phyloP scores from a whole-genome alignment of 805 yeast genomes.

The Alloascoidea africana region DNA sequence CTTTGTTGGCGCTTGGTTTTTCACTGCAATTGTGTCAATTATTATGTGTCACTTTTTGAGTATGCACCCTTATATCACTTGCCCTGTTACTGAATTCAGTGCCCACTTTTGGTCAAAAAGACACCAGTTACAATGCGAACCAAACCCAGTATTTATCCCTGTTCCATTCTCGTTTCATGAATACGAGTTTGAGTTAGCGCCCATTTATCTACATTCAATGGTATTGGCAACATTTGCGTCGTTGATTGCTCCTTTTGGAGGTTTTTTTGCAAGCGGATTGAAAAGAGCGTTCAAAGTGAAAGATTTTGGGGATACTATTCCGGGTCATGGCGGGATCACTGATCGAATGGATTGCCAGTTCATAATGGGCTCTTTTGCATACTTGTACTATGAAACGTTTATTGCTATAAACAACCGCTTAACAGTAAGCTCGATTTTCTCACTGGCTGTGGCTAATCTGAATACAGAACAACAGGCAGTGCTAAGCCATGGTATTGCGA shows the following conservation, averaged over 20 bases:
- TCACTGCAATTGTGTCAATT: conserved; percentile 67
- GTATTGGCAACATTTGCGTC: conserved; percentile 90
- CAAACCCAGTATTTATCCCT: conserved; percentile 80
- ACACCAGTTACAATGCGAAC: conserved; percentile 45
- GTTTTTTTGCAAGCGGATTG: conserved; percentile 92
- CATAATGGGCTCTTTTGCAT: conserved; percentile 91
- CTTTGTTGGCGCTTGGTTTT: conserved; percentile 93
- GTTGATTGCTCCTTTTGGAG: conserved; percentile 95
- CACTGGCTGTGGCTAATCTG: conserved; percentile 52
- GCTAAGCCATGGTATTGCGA: neutral
- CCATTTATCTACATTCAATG: conserved; percentile 81
- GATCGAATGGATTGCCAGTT: conserved; percentile 97
- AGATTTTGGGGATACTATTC: conserved; percentile 96
- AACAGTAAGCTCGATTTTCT: conserved; percentile 53
- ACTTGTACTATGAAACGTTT: conserved; percentile 86
- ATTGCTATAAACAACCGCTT: conserved; percentile 30
- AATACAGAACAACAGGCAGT: conserved; percentile 32
- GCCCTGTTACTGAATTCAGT: conserved; percentile 63
- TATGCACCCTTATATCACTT: conserved; percentile 60
- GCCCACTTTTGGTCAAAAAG: conserved; percentile 34
- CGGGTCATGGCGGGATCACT: conserved; percentile 97
- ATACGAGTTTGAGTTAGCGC: conserved; percentile 49
- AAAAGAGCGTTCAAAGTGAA: conserved; percentile 93
- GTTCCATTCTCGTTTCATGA: conserved; percentile 67
- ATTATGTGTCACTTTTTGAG: conserved; percentile 49